These are phyloP conservation scores for Agrostemma githago DNA, from an alignment of 148 eudicot genomes.

Conservation along the genomic window DNA sequence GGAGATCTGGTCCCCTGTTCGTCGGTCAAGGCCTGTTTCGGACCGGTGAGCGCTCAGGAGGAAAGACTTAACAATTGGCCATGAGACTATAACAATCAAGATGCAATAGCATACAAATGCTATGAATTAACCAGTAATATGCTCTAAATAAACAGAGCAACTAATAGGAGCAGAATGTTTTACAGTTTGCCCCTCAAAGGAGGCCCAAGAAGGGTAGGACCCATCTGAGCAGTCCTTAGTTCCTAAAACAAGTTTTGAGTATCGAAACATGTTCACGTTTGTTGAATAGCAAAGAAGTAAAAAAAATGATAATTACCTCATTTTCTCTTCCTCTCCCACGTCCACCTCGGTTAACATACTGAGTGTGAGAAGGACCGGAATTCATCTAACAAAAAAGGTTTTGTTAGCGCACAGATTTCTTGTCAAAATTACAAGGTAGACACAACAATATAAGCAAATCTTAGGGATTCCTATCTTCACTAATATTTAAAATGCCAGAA, in stretches of 20 bases:
- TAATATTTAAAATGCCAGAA: background rate
- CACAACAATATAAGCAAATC: background rate
- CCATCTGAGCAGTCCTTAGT: background rate
- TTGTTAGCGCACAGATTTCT: slow-evolving; percentile 1
- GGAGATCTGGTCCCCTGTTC: too few species aligned
- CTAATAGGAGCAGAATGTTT: too few species aligned
- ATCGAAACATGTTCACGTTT: background rate
- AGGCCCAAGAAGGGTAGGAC: background rate
- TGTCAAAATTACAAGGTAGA: background rate
- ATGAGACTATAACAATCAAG: too few species aligned
- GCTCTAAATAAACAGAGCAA: too few species aligned
- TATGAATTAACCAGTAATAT: too few species aligned
- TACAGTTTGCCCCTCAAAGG: too few species aligned
- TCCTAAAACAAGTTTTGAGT: background rate
- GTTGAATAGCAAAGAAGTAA: background rate
- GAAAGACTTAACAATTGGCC: too few species aligned
- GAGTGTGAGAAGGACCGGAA: slow-evolving; percentile 30
- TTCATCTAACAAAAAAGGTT: slow-evolving; percentile 29
- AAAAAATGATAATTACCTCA: slow-evolving; percentile 30
- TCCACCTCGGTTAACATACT: slow-evolving; percentile 29
- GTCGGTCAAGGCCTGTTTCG: too few species aligned
- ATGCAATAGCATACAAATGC: too few species aligned
- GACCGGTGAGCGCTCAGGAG: too few species aligned
- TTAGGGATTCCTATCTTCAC: background rate
- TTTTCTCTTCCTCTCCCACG: slow-evolving; percentile 40